Percentiles rank a stretch among this genome's conserved stretches.
Conservation (phyloP, 2,329 filamentous ascomycete species). For the Colletotrichum shisoi region DNA sequence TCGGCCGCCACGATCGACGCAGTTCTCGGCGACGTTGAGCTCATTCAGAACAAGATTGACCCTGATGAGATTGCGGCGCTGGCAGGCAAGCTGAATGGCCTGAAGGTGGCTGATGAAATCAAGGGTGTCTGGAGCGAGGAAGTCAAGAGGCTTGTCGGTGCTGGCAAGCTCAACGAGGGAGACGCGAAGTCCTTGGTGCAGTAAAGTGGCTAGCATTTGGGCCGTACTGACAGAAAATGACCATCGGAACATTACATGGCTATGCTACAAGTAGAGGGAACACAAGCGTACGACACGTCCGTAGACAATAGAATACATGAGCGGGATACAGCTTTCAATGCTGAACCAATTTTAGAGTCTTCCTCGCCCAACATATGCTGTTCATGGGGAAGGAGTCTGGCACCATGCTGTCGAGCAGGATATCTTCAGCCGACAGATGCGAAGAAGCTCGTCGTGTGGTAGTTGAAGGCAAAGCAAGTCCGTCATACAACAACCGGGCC, state of each 20-base stretch:
- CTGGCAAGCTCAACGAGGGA: constrained; percentile 85
- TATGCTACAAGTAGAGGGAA: neutral
- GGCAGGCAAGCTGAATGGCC: constrained; percentile 78
- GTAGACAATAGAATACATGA: constrained; percentile 13
- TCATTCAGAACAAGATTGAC: constrained; percentile 86
- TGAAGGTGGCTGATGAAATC: constrained; percentile 83
- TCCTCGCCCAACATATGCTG: too few species aligned
- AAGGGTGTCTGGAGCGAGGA: constrained; percentile 83
- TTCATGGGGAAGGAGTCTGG: too few species aligned
- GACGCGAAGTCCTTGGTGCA: constrained; percentile 74
- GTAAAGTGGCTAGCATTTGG: constrained; percentile 1
- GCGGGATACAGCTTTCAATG: neutral
- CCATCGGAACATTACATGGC: constrained; percentile 10
- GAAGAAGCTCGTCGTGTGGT: too few species aligned
- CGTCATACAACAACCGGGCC: neutral
- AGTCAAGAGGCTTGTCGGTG: constrained; percentile 77
- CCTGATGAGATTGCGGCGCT: constrained; percentile 87
- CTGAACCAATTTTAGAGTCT: neutral
- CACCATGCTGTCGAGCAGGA: too few species aligned
- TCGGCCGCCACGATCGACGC: constrained; percentile 80
- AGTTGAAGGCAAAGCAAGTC: neutral
- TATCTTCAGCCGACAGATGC: too few species aligned
- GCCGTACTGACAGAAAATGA: neutral
- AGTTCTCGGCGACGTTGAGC: constrained; percentile 85
- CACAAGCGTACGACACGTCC: neutral